These are phyloP conservation scores for Pistacia atlantica DNA, from an alignment of 345 rosid genomes.

Conservation along the genomic window DNA sequence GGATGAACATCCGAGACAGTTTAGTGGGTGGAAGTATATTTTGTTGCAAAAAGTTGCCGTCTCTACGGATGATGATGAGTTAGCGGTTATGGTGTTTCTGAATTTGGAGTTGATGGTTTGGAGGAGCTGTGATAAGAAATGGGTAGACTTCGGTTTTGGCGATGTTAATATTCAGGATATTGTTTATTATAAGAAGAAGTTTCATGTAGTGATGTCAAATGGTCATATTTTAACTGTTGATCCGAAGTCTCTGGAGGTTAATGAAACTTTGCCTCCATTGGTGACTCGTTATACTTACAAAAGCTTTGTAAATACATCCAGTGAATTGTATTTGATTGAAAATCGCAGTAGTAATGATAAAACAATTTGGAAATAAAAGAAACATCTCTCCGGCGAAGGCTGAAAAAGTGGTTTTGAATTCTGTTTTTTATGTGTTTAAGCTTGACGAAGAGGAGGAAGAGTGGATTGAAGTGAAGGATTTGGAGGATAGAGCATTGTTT, in stretches of 20 bases:
- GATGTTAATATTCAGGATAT: not conserved
- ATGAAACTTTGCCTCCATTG: not conserved
- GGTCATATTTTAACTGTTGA: not conserved
- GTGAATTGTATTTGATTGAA: not conserved
- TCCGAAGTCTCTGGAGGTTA: not conserved
- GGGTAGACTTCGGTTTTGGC: not conserved
- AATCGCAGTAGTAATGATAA: too few species aligned
- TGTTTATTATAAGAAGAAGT: not conserved
- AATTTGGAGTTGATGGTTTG: not conserved
- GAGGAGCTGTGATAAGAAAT: not conserved
- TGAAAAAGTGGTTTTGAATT: not conserved
- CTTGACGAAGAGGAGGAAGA: conserved; percentile 28
- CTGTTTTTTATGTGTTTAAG: not conserved
- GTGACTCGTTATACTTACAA: not conserved
- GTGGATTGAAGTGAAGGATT: conserved; percentile 26
- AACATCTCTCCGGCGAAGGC: not conserved
- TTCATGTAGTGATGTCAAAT: not conserved
- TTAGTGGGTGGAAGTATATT: not conserved
- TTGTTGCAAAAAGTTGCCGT: not conserved
- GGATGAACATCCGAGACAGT: not conserved
- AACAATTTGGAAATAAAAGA: too few species aligned
- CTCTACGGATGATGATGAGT: not conserved
- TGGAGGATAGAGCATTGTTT: conserved; percentile 27
- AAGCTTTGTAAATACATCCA: not conserved
- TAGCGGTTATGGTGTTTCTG: not conserved